Conservation (phyloP, 208 protist species). For the Tritrichomonas foetus region DNA sequence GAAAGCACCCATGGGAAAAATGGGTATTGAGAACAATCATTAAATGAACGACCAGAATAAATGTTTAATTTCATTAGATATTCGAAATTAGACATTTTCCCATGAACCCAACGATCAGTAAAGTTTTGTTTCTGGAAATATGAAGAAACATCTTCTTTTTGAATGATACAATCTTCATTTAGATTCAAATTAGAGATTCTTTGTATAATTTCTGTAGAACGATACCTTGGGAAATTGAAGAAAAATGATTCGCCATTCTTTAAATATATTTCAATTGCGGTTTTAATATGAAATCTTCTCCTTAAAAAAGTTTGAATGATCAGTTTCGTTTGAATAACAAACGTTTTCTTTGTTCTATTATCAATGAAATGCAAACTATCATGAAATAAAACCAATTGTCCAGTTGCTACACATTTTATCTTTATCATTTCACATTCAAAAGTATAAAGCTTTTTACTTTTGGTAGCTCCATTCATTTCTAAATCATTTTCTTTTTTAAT, state of each 20-base stretch:
- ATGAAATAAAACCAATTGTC: neutral
- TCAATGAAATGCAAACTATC: neutral
- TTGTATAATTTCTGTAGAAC: neutral
- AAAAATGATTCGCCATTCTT: neutral
- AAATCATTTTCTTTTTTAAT: too few species aligned
- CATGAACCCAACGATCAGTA: neutral
- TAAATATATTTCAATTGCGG: constrained; percentile 8
- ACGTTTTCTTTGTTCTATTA: neutral
- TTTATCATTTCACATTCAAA: neutral
- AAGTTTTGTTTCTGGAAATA: neutral
- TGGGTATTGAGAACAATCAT: constrained; percentile 35
- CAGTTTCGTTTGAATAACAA: neutral
- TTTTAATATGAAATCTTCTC: neutral
- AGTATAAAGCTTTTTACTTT: neutral
- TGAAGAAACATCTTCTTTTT: neutral
- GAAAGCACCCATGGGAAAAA: neutral
- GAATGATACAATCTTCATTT: neutral
- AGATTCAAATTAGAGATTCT: neutral
- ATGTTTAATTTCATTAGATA: constrained; percentile 35
- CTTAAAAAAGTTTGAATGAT: neutral
- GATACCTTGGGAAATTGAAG: neutral
- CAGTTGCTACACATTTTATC: neutral
- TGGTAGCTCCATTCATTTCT: too few species aligned
- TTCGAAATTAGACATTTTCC: constrained; percentile 37
- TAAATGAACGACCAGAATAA: constrained; percentile 8